Conservation (phyloP, 2,329 filamentous ascomycete species). For the Volutella citrinella region DNA sequence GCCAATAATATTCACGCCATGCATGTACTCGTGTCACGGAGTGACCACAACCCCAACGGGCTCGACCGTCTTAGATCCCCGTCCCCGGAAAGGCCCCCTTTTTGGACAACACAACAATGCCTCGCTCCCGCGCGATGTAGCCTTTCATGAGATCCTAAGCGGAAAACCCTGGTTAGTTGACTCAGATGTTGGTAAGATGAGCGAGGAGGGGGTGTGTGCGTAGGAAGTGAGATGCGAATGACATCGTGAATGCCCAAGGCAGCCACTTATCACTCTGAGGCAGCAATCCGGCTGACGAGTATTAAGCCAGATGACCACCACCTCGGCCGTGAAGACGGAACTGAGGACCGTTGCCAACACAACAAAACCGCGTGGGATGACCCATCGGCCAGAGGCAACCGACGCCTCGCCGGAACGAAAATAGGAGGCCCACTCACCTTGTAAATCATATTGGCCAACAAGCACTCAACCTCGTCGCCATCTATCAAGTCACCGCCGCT, state of each 20-base stretch:
- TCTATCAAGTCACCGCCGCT: constrained; percentile 67
- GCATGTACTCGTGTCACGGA: constrained; percentile 7
- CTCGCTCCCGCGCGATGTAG: constrained; percentile 89
- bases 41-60: constrained; percentile 8
- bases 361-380: too few relatives aligned
- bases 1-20: constrained; percentile 11
- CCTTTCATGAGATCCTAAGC: constrained; percentile 89
- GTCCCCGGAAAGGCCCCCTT: constrained; percentile 92
- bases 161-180: constrained; percentile 28
- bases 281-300: constrained; percentile 21
- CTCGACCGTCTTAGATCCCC: constrained; percentile 53
- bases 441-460: constrained; percentile 96
- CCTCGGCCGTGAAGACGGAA: constrained; percentile 8
- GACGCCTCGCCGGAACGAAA: constrained; percentile 4
- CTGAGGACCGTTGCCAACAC: constrained; percentile 1
- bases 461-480: constrained; percentile 89
- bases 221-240: too few relatives aligned
- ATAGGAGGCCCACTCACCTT: constrained; percentile 60
- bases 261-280: constrained; percentile 19
- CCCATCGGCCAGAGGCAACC: constrained; percentile 12
- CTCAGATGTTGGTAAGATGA: constrained; percentile 26
- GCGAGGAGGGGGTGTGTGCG: constrained; percentile 16
- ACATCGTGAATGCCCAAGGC: constrained; percentile 19
- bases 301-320: constrained; percentile 24
- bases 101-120: constrained; percentile 90